phyloP scores from a whole-genome alignment of 2,329 filamentous ascomycete genomes.

The Pseudogymnoascus sp. region DNA sequence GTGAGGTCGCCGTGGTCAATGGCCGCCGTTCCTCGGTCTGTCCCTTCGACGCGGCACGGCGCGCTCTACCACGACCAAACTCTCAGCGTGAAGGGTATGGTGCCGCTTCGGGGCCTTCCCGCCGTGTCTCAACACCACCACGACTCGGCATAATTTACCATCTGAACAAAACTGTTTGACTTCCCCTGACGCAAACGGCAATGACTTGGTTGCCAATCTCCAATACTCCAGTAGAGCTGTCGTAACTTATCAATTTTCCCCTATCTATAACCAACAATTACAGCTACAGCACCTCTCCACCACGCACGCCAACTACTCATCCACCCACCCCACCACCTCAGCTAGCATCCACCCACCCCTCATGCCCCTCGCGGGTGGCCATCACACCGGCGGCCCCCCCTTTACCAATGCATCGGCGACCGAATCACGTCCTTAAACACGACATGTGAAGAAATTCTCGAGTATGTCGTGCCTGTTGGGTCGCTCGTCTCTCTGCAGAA shows the following conservation, averaged over 20 bases:
- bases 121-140: not conserved
- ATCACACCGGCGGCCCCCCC: not conserved
- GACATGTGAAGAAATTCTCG: not conserved
- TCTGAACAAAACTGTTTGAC: not conserved
- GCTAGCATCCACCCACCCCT: not conserved
- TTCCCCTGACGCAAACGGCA: not conserved
- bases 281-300: not conserved
- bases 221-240: not conserved
- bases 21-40: not conserved
- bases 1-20: not conserved
- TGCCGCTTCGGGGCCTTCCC: not conserved
- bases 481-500: not conserved
- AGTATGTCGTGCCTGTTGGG: not conserved
- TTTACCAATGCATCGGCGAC: not conserved
- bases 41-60: not conserved
- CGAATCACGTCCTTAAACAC: conserved; percentile 3
- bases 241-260: not conserved
- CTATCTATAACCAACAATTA: not conserved
- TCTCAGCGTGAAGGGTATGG: not conserved
- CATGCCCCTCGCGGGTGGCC: not conserved
- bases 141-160: not conserved
- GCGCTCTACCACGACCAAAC: not conserved
- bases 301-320: not conserved
- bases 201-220: not conserved
- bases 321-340: not conserved